phyloP scores from a whole-genome alignment of 108 stramenopile species.

The Nitzschia palea region DNA sequence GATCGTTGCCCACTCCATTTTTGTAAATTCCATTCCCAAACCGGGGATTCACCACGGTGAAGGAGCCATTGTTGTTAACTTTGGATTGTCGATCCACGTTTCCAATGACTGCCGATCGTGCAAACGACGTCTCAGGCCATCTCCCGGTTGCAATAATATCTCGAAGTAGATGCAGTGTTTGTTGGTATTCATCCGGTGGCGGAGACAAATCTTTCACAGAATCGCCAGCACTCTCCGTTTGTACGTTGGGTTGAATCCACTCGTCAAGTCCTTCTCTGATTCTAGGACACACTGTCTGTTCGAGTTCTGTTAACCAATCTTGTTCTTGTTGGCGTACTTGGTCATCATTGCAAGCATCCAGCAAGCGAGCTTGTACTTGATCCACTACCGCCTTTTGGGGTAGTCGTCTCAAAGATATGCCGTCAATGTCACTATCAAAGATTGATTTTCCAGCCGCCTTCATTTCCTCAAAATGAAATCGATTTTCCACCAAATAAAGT shows the following conservation, averaged over 20 bases:
- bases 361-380: conserved; percentile 17
- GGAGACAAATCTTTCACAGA: conserved; percentile 16
- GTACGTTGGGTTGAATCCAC: conserved; percentile 60
- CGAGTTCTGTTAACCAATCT: conserved; percentile 53
- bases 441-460: conserved; percentile 34
- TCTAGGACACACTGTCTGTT: conserved; percentile 59
- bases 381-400: conserved; percentile 59
- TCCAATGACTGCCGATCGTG: conserved; percentile 75
- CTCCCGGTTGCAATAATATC: conserved; percentile 54
- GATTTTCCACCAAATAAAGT: conserved; percentile 44
- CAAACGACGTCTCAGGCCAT: conserved; percentile 76
- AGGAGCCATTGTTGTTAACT: conserved; percentile 74
- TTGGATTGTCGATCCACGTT: neutral
- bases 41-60: conserved; percentile 56
- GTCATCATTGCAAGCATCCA: conserved; percentile 31
- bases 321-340: conserved; percentile 43
- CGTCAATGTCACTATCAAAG: conserved; percentile 44
- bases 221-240: conserved; percentile 17
- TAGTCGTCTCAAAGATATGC: conserved; percentile 28
- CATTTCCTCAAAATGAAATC: conserved; percentile 69
- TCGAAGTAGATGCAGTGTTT: conserved; percentile 58
- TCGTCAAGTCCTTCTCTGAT: conserved; percentile 55
- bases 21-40: conserved; percentile 33
- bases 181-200: conserved; percentile 50
- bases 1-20: conserved; percentile 62